phyloP scores from a whole-genome alignment of 1,284 basidiomycete genomes.

The Thecaphora thlaspeos region DNA sequence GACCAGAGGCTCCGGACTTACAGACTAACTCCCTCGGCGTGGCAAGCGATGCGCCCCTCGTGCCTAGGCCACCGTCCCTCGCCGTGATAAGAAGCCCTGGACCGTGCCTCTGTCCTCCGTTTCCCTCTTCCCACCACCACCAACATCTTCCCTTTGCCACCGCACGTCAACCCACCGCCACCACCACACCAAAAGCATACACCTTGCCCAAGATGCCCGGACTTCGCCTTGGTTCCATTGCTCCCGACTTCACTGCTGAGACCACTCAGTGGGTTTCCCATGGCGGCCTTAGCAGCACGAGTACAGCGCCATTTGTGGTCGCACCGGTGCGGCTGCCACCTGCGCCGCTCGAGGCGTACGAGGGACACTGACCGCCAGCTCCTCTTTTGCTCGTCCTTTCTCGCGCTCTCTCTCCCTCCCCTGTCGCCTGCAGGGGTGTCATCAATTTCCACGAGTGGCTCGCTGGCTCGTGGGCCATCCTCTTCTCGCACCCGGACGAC shows the following conservation, averaged over 20 bases:
- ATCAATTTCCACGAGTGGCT: conserved; percentile 84
- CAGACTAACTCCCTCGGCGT: too few species aligned
- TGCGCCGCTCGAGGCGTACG: too few species aligned
- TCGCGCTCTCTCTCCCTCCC: neutral
- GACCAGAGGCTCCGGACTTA: too few species aligned
- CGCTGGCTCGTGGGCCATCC: conserved; percentile 76
- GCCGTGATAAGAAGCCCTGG: neutral
- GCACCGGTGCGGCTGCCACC: too few species aligned
- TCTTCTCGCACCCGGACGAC: conserved; percentile 71
- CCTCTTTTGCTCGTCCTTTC: neutral
- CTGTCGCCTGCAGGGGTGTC: conserved; percentile 22
- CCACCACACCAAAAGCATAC: too few species aligned
- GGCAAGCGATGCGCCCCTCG: too few species aligned
- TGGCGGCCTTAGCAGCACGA: too few species aligned
- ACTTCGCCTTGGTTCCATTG: conserved; percentile 53
- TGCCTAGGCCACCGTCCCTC: too few species aligned
- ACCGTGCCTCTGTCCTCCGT: neutral
- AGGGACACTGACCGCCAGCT: too few species aligned
- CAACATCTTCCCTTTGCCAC: conserved; percentile 1
- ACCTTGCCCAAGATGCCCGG: conserved; percentile 55
- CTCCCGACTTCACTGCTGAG: conserved; percentile 55
- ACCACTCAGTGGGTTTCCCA: conserved; percentile 46
- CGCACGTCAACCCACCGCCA: too few species aligned
- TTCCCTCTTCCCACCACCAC: neutral
- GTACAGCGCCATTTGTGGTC: too few species aligned